Conservation (phyloP, 768 basidiomycete genomes). For the Coprinopsis strossmayeri region DNA sequence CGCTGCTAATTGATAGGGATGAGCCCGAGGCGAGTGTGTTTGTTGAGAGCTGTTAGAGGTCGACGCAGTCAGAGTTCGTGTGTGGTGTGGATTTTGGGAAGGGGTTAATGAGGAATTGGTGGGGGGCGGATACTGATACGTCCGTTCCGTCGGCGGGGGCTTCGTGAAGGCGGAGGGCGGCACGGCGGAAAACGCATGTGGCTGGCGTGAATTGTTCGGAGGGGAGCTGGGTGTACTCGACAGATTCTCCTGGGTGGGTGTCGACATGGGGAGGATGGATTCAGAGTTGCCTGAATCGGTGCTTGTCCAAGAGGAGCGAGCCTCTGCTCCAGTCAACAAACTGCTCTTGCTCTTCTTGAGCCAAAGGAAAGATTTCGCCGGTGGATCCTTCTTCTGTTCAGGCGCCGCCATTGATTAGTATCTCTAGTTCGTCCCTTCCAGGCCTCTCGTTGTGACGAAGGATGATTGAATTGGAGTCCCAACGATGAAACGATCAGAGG, state of each 20-base stretch:
- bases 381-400: neutral
- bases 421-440: neutral
- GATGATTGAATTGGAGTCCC: neutral
- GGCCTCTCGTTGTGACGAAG: too few species aligned
- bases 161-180: neutral
- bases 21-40: neutral
- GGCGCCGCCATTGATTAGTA: neutral
- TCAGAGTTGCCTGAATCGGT: slow-evolving; percentile 1
- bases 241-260: neutral
- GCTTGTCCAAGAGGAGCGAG: neutral
- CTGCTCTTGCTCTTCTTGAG: neutral
- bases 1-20: slow-evolving; percentile 2
- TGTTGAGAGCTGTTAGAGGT: neutral
- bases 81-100: neutral
- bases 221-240: neutral
- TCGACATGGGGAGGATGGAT: slow-evolving; percentile 1
- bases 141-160: neutral
- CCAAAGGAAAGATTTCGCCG: neutral
- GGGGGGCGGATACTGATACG: neutral
- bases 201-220: neutral
- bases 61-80: neutral
- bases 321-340: neutral
- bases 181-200: neutral
- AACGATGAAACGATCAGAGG: too few species aligned
- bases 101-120: neutral